A percentile compares a stretch with the other conserved stretches of the same genome.
Conservation (phyloP, 768 basidiomycete genomes). For the Phylloporus sp. region DNA sequence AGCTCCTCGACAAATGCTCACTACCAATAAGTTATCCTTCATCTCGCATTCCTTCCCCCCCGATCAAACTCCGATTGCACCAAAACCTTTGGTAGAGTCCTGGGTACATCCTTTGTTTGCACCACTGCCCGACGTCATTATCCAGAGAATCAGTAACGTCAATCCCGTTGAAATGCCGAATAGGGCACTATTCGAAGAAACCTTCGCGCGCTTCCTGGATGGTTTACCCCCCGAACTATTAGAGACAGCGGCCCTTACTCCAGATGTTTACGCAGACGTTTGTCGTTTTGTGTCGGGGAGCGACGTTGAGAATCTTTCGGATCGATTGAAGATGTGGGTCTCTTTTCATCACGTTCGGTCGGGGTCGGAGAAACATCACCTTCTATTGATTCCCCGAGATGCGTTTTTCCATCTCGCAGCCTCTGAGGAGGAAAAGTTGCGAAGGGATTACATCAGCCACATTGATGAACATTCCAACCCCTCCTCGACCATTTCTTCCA, state of each 20-base stretch:
- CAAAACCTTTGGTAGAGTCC: constrained; percentile 45
- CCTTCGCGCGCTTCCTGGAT: constrained; percentile 44
- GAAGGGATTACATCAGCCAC: constrained; percentile 42
- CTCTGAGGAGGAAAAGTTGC: constrained; percentile 46
- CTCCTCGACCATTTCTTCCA: constrained; percentile 13
- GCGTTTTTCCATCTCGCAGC: constrained; percentile 47
- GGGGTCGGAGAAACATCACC: constrained; percentile 53
- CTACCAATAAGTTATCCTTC: constrained; percentile 35
- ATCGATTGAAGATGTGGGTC: constrained; percentile 49
- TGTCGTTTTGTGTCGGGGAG: constrained; percentile 42
- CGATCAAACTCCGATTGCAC: constrained; percentile 35
- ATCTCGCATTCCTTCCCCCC: constrained; percentile 40
- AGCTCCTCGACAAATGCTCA: constrained; percentile 22
- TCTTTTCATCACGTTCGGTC: constrained; percentile 55
- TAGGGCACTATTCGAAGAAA: constrained; percentile 48
- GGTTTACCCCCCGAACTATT: constrained; percentile 50
- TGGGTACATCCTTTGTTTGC: constrained; percentile 58
- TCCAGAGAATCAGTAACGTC: constrained; percentile 49
- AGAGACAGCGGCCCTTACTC: constrained; percentile 55
- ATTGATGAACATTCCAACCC: constrained; percentile 23
- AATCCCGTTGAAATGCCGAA: constrained; percentile 58
- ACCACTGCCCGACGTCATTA: constrained; percentile 53
- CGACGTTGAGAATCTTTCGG: constrained; percentile 29
- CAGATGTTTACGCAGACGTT: constrained; percentile 50
- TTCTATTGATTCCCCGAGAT: constrained; percentile 59